These are phyloP conservation scores for Sporisorium graminicola DNA, from an alignment of 1,284 basidiomycete genomes.

Conservation along the genomic window DNA sequence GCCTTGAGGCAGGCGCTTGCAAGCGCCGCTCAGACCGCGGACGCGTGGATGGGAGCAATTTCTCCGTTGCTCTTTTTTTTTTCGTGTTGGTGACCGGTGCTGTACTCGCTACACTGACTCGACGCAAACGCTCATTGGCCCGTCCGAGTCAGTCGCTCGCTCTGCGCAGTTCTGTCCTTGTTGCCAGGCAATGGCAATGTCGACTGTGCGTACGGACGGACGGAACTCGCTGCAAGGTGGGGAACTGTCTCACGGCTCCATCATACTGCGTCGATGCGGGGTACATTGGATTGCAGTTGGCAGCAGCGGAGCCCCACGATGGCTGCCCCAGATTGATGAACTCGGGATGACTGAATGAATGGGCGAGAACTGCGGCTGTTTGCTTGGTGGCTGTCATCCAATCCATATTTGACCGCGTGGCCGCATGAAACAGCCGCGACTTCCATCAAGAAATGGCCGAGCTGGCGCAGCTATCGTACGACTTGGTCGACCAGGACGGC, in stretches of 20 bases:
- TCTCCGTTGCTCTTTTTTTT: no score
- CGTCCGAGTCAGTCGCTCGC: no score
- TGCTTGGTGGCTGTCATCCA: not conserved
- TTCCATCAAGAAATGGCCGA: slow-evolving; percentile 12
- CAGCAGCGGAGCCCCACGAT: slow-evolving; percentile 20
- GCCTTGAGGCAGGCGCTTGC: no score
- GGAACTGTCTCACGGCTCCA: no score
- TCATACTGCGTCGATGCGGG: not conserved
- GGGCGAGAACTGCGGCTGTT: not conserved
- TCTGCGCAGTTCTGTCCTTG: no score
- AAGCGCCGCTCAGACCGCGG: slow-evolving; percentile 23
- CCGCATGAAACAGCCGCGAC: slow-evolving; percentile 11
- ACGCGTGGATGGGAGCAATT: not conserved
- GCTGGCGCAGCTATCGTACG: slow-evolving; percentile 7
- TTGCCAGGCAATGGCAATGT: no score
- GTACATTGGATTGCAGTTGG: not conserved
- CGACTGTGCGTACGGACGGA: no score
- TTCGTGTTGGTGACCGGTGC: no score
- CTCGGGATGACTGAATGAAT: not conserved
- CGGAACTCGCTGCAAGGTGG: no score
- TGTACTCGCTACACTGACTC: no score
- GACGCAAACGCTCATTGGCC: no score
- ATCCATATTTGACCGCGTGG: slow-evolving; percentile 1
- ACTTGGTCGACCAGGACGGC: not conserved
- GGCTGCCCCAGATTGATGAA: not conserved